Percentiles rank a stretch among this genome's conserved stretches.
phyloP scores from a whole-genome alignment of 805 yeast genomes.

The Yamadazyma phyllophila region DNA sequence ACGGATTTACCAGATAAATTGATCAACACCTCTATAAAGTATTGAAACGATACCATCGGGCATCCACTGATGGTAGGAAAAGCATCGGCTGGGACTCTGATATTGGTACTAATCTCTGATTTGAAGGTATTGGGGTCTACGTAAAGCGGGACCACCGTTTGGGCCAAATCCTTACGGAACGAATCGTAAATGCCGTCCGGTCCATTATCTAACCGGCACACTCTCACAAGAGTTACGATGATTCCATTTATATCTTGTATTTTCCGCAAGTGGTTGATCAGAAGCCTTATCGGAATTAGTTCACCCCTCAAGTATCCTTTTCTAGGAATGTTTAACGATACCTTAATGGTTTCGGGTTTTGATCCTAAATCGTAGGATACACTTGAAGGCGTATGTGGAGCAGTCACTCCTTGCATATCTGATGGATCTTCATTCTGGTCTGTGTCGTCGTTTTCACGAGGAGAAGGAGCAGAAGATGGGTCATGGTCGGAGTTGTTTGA shows the following conservation, averaged over 20 bases:
- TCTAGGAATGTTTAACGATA: conserved; percentile 42
- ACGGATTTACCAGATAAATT: conserved; percentile 66
- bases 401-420: not conserved
- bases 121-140: conserved; percentile 65
- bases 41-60: conserved; percentile 73
- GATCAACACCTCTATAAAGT: conserved; percentile 79
- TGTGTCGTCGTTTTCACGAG: not conserved
- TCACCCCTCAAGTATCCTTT: conserved; percentile 82
- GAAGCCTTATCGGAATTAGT: conserved; percentile 65
- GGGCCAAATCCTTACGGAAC: conserved; percentile 81
- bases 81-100: conserved; percentile 78
- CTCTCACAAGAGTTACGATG: conserved; percentile 74
- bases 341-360: conserved; percentile 32
- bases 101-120: conserved; percentile 56
- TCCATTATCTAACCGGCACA: conserved; percentile 63
- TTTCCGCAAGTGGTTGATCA: conserved; percentile 66
- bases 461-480: conserved; percentile 4
- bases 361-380: conserved; percentile 10
- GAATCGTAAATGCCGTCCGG: conserved; percentile 63
- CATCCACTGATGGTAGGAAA: conserved; percentile 80
- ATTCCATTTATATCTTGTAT: conserved; percentile 70
- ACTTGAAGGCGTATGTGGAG: conserved; percentile 10
- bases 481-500: conserved; percentile 30
- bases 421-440: conserved; percentile 1
- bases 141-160: conserved; percentile 70